Evolutionary conservation across 306 rosid species (phyloP), one percentile per base, ranked within the genome.

Genomic region (Castanea mollissima): DNA sequence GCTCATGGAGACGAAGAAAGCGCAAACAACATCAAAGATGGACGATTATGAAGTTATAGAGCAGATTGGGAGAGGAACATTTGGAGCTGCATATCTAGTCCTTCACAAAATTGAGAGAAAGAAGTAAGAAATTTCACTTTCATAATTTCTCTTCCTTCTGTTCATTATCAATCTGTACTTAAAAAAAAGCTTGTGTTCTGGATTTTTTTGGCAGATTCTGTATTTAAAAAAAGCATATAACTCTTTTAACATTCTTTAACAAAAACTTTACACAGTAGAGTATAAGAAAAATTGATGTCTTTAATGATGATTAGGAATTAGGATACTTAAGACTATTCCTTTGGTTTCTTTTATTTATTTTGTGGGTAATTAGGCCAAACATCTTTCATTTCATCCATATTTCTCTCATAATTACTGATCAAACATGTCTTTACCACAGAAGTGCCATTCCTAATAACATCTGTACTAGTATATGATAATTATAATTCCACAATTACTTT

Each of bases 41-140:
- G 93, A 89, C 63, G 90, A 85, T 76, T 94, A 94, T 78, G 94
- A 94, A 76, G 90, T 92, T 6, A 41, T 89, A 18, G 91, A 88
- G 84, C 91, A 92, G 82, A 87, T 94, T 85, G 97, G 98, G 18
- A 89, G 96, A 85, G 97, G 98, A 49, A 86, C 93, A 49, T 88
- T 89, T 25, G 96, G 96, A 74, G 82, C 93, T 5, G 88, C 97
- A 59, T 94, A 82, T 88, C 92, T 94, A 32, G 91, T 94, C 81
- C 88, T 86, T n/a, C 96, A 90, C 57, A 92, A 84, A 78, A 73
- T 80, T 69, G 90, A 92, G 84, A 89, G 82, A 65, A 89, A 86
- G 84, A 92, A 89, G 98, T 93, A 85, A 81, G 81, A 20, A 62
- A 35, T 0, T 38, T 20, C 52, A 64, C 55, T 71, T 57, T 67